Percentiles rank a stretch among this genome's conserved stretches.
Evolutionary conservation across 306 rosid species (phyloP).

Genomic region (Pyrus pyrifolia): DNA sequence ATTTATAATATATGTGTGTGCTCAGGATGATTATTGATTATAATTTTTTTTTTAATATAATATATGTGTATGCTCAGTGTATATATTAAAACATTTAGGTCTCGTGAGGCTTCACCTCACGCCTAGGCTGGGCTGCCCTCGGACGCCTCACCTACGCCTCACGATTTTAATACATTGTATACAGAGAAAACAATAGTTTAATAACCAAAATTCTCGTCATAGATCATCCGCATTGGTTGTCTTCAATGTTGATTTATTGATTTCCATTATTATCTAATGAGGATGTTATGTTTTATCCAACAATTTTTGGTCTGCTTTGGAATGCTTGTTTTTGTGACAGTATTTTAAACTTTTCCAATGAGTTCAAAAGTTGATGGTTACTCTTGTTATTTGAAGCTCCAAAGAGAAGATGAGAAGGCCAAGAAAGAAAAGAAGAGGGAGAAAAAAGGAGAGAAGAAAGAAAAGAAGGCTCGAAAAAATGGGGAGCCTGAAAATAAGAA

Average conservation of each 20-base stretch:
- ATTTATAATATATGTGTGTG: no score
- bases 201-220: not conserved
- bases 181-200: not conserved
- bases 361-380: not conserved
- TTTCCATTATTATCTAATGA: not conserved
- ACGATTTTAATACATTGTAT: not conserved
- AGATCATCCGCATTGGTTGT: not conserved
- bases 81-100: no score
- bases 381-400: slow-evolving; percentile 1
- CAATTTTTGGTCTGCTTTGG: not conserved
- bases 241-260: not conserved
- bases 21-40: no score
- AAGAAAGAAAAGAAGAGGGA: slow-evolving; percentile 26
- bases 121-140: no score
- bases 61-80: no score
- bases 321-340: not conserved
- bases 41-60: no score
- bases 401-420: slow-evolving; percentile 18
- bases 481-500: slow-evolving; percentile 7
- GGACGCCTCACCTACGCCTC: no score
- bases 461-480: slow-evolving; percentile 15
- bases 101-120: no score
- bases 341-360: not conserved
- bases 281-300: not conserved
- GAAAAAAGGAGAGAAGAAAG: slow-evolving; percentile 18